These are phyloP conservation scores for Dunaliella sp. DNA, from an alignment of 139 green algal species.

Conservation along the genomic window DNA sequence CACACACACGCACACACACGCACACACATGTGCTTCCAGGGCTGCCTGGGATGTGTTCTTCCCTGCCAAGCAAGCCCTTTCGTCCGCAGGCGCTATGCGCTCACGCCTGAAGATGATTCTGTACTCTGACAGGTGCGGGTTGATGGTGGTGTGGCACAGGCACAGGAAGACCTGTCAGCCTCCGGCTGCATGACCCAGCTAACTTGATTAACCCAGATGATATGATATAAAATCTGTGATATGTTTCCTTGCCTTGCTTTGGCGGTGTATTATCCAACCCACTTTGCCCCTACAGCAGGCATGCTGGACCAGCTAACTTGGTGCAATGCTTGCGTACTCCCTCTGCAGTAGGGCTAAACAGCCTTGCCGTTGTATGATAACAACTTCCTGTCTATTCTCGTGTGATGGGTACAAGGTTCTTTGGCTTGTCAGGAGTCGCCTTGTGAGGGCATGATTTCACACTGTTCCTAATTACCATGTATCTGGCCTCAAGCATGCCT, in stretches of 20 bases:
- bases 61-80: constrained; percentile 11
- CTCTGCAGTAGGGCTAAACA: too few species aligned
- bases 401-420: background rate
- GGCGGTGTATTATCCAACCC: too few species aligned
- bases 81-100: constrained; percentile 4
- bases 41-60: constrained; percentile 45
- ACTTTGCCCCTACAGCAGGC: too few species aligned
- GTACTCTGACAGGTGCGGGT: constrained; percentile 34
- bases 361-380: too few species aligned
- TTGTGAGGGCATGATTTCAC: background rate
- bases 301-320: too few species aligned
- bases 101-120: constrained; percentile 43
- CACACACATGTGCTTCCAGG: too few species aligned
- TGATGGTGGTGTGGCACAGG: background rate
- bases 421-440: background rate
- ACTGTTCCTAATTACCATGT: background rate
- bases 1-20: too few species aligned
- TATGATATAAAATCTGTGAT: background rate
- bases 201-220: background rate
- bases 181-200: background rate
- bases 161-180: background rate
- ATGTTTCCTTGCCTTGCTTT: too few species aligned
- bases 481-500: background rate
- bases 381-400: too few species aligned
- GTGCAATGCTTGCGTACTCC: too few species aligned